Percentiles rank a stretch among this genome's conserved stretches.
These are phyloP conservation scores for Gaultheria prostrata DNA, from an alignment of 148 eudicot species.

Conservation along the genomic window DNA sequence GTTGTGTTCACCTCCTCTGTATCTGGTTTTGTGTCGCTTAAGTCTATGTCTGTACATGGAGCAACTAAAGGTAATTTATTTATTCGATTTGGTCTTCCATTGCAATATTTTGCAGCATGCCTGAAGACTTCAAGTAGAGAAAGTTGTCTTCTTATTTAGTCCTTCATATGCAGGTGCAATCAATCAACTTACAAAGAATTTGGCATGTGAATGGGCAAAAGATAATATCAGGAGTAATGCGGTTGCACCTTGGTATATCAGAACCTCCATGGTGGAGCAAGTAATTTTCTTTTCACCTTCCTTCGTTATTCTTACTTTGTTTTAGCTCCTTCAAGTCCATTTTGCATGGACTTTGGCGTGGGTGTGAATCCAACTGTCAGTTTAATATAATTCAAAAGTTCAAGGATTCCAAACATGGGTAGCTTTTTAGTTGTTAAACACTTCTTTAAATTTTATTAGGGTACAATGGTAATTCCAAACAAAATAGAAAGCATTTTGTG, in stretches of 20 bases:
- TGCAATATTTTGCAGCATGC: constrained; percentile 9
- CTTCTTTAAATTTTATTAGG: neutral
- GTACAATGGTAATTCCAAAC: neutral
- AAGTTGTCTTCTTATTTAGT: neutral
- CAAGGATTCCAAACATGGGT: neutral
- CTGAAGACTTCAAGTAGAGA: neutral
- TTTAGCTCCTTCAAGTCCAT: neutral
- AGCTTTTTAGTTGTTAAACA: neutral
- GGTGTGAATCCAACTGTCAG: neutral
- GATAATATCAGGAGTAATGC: constrained; percentile 61
- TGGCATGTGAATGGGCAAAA: constrained; percentile 76
- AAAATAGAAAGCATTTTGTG: neutral
- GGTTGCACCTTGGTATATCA: constrained; percentile 53
- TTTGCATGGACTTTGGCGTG: neutral
- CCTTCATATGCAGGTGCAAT: constrained; percentile 52
- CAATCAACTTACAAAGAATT: constrained; percentile 61
- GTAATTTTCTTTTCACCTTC: constrained; percentile 25
- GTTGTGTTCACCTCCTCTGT: constrained; percentile 68
- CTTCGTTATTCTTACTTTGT: neutral
- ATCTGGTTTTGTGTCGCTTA: constrained; percentile 59
- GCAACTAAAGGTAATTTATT: constrained; percentile 58
- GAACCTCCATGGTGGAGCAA: constrained; percentile 37
- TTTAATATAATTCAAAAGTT: neutral
- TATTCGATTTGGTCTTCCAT: neutral
- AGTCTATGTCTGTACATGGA: constrained; percentile 62